Evolutionary conservation across 805 yeast genomes (phyloP).

Genomic region (Metschnikowia arizonensis): DNA sequence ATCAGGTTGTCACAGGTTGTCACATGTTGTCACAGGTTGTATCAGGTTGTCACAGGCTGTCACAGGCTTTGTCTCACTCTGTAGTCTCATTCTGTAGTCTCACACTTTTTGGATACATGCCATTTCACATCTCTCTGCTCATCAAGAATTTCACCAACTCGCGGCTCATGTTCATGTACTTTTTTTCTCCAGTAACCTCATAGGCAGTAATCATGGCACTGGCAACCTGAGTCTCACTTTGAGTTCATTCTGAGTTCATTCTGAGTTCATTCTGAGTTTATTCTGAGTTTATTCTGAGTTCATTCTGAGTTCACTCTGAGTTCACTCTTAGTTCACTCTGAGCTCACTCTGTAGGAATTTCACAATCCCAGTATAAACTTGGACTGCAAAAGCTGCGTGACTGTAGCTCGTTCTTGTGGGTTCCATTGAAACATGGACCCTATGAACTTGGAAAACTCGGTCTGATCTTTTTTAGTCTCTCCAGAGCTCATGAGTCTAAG

Average conservation of each 20-base stretch:
- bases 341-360: no score
- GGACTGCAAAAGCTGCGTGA: constrained; percentile 9
- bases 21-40: no score
- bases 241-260: no score
- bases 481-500: constrained; percentile 20
- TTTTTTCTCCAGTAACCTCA: constrained; percentile 58
- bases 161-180: constrained; percentile 51
- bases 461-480: constrained; percentile 13
- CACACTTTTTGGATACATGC: constrained; percentile 60
- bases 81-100: no score
- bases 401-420: constrained; percentile 16
- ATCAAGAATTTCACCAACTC: constrained; percentile 57
- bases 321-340: no score
- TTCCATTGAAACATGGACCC: constrained; percentile 35
- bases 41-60: no score
- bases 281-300: no score
- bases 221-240: constrained; percentile 70
- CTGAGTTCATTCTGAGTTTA: no score
- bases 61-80: no score
- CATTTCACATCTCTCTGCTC: constrained; percentile 69
- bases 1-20: no score
- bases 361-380: constrained; percentile 4
- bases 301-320: no score
- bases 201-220: constrained; percentile 61
- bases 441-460: constrained; percentile 27